Base-by-base conservation (phyloP, 208 protist genomes). In the Crithidia acanthocephali region DNA sequence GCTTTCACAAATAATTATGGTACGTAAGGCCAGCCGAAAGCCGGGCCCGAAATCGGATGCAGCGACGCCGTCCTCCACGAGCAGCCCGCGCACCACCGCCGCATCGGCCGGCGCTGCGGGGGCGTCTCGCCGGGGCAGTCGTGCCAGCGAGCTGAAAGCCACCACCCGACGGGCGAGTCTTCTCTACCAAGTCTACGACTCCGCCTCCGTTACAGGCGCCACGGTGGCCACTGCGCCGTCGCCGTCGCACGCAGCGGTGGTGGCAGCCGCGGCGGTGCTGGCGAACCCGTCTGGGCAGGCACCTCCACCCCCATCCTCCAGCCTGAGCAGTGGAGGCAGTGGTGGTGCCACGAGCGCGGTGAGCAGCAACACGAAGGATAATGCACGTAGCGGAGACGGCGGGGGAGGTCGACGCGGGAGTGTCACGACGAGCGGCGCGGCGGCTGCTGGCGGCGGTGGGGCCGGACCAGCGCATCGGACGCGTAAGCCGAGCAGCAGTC, bases 121-220 rank as follows among this genome's bases (percentile, higher is more conserved):
- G 2, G 61, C 40, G 0, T 32, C 13, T 16, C 61, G 61, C 6
- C 47, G 61, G 15, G 32, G 61, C n/a, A 50, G 20, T 2, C 61
- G 61, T 47, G 30, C 15, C 47, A 56, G 6, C 9, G 61, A 67
- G 9, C 47, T 67, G 2, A 45, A 67, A n/a, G 51, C n/a, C 44
- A 50, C 61, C 9, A 56, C 61, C 3, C 61, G 47, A 9, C 44
- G 47, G 2, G 32, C 61, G 0, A 67, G 47, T 22, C 20, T 67
- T 0, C 61, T 67, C n/a, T 67, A 56, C 47, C 61, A 67, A 22
- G 47, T 67, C 4, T 67, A 67, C 61, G 61, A 67, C 61, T 56
- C 61, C 6, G 27, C 47, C 27, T 30, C 58, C 8, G 35, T 61
- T 2, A 28, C 1, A 13, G 56, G 56, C 33, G 1, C 58, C 25